Conservation (phyloP, 768 basidiomycete genomes). For the Suillus plorans region DNA sequence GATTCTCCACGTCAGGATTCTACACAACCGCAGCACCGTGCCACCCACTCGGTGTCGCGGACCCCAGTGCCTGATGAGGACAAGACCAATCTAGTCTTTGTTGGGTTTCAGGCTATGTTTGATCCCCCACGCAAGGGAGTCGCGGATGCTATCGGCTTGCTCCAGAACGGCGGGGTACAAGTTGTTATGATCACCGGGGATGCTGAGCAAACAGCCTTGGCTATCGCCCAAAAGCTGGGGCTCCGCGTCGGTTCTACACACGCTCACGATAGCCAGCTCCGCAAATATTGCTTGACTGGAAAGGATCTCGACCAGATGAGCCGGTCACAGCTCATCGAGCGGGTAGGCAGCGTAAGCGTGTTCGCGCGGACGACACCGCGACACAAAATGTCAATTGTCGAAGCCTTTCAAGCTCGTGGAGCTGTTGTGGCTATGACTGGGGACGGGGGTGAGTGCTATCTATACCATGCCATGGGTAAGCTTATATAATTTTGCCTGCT, state of each 20-base stretch:
- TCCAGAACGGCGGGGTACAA: slow-evolving; percentile 87
- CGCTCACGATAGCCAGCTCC: slow-evolving; percentile 27
- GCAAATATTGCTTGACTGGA: slow-evolving; percentile 67
- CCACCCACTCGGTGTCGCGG: slow-evolving; percentile 22
- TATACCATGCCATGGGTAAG: neutral
- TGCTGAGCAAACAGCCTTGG: slow-evolving; percentile 85
- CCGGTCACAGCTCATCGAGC: slow-evolving; percentile 76
- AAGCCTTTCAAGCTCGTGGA: slow-evolving; percentile 88
- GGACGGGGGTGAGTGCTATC: slow-evolving; percentile 71
- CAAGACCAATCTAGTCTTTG: slow-evolving; percentile 71
- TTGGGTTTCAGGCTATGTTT: slow-evolving; percentile 92
- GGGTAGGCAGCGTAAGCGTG: slow-evolving; percentile 79
- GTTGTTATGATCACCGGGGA: slow-evolving; percentile 99
- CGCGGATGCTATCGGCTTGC: slow-evolving; percentile 78
- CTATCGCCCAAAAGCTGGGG: slow-evolving; percentile 86
- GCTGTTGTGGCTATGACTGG: slow-evolving; percentile 97
- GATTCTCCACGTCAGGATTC: slow-evolving; percentile 34
- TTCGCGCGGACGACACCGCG: slow-evolving; percentile 95
- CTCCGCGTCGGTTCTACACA: slow-evolving; percentile 57
- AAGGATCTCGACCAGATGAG: slow-evolving; percentile 83
- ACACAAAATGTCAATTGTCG: slow-evolving; percentile 97
- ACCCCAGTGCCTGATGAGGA: slow-evolving; percentile 36
- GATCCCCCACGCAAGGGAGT: slow-evolving; percentile 95
- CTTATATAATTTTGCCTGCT: neutral
- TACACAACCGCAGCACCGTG: slow-evolving; percentile 16